These are phyloP conservation scores for Sarocladium kiliense DNA, from an alignment of 2,329 filamentous ascomycete species.

Conservation along the genomic window DNA sequence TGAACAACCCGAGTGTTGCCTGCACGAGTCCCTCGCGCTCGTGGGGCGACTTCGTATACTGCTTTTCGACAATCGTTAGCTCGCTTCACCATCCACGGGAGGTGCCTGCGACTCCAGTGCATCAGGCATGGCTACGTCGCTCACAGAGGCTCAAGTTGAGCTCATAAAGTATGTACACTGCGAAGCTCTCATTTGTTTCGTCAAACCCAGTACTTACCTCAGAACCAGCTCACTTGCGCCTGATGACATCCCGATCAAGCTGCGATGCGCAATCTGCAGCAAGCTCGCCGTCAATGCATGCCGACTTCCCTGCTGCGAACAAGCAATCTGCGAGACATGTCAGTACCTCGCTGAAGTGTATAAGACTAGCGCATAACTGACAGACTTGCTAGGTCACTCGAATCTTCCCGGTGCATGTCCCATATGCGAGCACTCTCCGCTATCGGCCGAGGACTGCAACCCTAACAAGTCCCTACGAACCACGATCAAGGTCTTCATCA, in stretches of 20 bases:
- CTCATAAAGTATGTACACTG: constrained; percentile 46
- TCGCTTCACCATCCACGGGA: too few species aligned
- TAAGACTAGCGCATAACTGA: neutral
- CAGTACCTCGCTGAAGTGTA: constrained; percentile 24
- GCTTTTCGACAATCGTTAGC: neutral
- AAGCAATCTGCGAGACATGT: constrained; percentile 90
- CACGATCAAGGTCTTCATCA: constrained; percentile 85
- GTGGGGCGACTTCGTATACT: neutral
- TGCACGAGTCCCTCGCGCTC: neutral
- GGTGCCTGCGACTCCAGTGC: neutral
- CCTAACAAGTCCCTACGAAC: constrained; percentile 87
- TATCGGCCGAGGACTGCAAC: constrained; percentile 81
- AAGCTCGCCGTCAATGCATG: constrained; percentile 87
- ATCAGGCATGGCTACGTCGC: constrained; percentile 29
- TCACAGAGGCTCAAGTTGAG: constrained; percentile 49
- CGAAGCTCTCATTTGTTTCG: neutral
- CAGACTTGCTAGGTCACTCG: constrained; percentile 56
- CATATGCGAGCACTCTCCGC: constrained; percentile 85
- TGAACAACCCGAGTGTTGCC: neutral
- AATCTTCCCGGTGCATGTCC: constrained; percentile 77
- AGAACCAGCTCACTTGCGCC: constrained; percentile 62
- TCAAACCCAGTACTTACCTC: neutral
- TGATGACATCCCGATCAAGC: constrained; percentile 90
- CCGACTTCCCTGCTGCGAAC: constrained; percentile 90
- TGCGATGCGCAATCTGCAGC: constrained; percentile 91